Evolutionary conservation across 2,329 filamentous ascomycete species (phyloP), one percentile per base, ranked within the genome.

Genomic region (Fusarium siculi): DNA sequence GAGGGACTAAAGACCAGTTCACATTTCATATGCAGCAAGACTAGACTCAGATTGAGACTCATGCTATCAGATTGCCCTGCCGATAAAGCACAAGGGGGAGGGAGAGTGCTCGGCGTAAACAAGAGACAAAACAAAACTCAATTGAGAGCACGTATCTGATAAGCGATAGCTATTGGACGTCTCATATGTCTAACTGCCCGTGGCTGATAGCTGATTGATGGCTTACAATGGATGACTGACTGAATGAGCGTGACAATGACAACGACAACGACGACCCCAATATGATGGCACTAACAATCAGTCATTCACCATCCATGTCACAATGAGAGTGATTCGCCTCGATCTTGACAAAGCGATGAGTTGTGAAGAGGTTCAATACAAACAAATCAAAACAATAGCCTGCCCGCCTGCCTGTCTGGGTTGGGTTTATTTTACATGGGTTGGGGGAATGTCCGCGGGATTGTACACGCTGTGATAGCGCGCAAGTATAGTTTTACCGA

Each of bases 201-300:
- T 77, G 67, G 63, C 75, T 74, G 73, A 76, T 59, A 62, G 62
- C 54, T 57, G 32, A 49, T 40, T 74, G 55, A 77, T 69, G 63
- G 57, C 46, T 68, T 47, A 61, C 46, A 46, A 52, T 60, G 32
- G 32, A 12, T 32, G 40, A 52, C 34, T 47, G 47, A 53, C 34
- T 54, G 50, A 54, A 23, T 40, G 34, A 54, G 18, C 19, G 23
- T 40, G 50, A 39, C 34, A 39, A 39, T 44, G 30, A 36, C 54
- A 25, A 32, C n/a, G 39, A 52, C 39, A 66, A 60, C 60, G 62
- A 46, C 39, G 62, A 70, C 52, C 37, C 56, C 63, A 34, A 53
- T 37, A 43, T 40, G 23, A 52, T 62, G 49, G 47, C 60, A 66
- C 36, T 23, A 50, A 37, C 21, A 54, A 57, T 63, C 37, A 57